These are phyloP conservation scores for Zoysia japonica DNA, from an alignment of 176 grass and related monocot species.

Conservation along the genomic window DNA sequence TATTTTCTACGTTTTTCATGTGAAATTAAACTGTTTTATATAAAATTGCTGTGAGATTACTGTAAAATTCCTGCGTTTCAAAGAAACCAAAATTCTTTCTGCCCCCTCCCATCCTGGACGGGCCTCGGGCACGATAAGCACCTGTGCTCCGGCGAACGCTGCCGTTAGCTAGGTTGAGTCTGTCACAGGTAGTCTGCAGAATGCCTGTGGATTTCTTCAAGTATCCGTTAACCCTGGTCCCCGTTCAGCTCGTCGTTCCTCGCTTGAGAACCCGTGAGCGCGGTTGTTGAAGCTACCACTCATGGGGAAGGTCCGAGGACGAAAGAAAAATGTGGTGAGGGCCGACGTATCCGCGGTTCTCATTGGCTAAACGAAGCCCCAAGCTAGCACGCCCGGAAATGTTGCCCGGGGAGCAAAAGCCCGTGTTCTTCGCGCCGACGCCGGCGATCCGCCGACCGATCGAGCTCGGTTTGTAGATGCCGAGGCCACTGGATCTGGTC, in stretches of 20 bases:
- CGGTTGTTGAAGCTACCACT: neutral
- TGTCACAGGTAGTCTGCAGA: neutral
- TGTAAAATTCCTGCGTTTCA: too few relatives aligned
- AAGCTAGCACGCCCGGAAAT: conserved; percentile 20
- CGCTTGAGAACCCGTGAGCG: neutral
- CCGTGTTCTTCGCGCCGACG: conserved; percentile 35
- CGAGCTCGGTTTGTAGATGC: neutral
- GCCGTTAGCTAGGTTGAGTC: neutral
- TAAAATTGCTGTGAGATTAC: too few relatives aligned
- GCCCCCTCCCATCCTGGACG: neutral
- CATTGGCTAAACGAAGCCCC: conserved; percentile 31
- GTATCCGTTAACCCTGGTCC: conserved; percentile 7
- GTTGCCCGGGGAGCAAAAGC: conserved; percentile 42
- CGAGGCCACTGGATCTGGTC: conserved; percentile 22
- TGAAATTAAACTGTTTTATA: too few relatives aligned
- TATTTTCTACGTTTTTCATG: too few relatives aligned
- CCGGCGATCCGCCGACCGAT: conserved; percentile 11
- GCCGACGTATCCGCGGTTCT: neutral
- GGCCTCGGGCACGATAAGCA: neutral
- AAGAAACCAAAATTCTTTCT: neutral
- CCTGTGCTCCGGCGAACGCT: neutral
- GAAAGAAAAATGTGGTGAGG: neutral
- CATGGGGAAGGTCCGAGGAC: neutral
- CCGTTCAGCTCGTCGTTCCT: neutral
- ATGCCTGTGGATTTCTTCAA: neutral